Evolutionary conservation across 1,284 basidiomycete genomes (phyloP).

Genomic region (Ustanciosporium gigantosporum): DNA sequence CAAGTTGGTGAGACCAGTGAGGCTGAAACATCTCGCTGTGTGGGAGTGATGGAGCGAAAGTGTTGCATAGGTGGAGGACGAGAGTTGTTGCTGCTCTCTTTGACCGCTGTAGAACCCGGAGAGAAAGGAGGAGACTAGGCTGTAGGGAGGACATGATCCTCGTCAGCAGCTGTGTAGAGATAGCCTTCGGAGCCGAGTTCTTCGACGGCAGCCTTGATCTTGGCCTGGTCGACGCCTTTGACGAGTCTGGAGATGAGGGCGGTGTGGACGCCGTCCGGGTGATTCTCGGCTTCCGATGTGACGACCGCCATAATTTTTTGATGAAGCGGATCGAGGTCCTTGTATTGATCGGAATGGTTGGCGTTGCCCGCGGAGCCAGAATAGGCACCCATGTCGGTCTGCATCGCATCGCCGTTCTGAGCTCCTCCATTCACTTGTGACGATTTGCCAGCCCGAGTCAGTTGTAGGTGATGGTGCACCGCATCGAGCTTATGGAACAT

Average conservation of each 20-base stretch:
- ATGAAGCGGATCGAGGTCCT: slow-evolving; percentile 27
- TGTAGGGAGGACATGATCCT: slow-evolving; percentile 52
- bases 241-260: slow-evolving; percentile 30
- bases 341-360: slow-evolving; percentile 26
- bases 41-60: too few relatives aligned
- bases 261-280: slow-evolving; percentile 46
- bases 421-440: slow-evolving; percentile 3
- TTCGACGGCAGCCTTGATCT: slow-evolving; percentile 46
- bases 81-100: neutral
- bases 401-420: slow-evolving; percentile 2
- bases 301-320: slow-evolving; percentile 42
- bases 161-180: slow-evolving; percentile 51
- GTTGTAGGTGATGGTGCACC: slow-evolving; percentile 61
- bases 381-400: slow-evolving; percentile 37
- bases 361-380: slow-evolving; percentile 17
- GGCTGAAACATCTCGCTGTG: too few relatives aligned
- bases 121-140: slow-evolving; percentile 3
- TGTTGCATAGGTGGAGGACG: too few relatives aligned
- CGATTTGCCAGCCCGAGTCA: slow-evolving; percentile 14
- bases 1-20: neutral
- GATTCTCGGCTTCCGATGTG: slow-evolving; percentile 36
- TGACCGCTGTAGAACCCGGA: neutral
- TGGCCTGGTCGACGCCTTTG: slow-evolving; percentile 22
- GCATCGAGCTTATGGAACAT: slow-evolving; percentile 76
- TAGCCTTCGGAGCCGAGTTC: slow-evolving; percentile 51